These are phyloP conservation scores for Vigna unguiculata DNA, from an alignment of 306 rosid genomes.

Conservation along the genomic window DNA sequence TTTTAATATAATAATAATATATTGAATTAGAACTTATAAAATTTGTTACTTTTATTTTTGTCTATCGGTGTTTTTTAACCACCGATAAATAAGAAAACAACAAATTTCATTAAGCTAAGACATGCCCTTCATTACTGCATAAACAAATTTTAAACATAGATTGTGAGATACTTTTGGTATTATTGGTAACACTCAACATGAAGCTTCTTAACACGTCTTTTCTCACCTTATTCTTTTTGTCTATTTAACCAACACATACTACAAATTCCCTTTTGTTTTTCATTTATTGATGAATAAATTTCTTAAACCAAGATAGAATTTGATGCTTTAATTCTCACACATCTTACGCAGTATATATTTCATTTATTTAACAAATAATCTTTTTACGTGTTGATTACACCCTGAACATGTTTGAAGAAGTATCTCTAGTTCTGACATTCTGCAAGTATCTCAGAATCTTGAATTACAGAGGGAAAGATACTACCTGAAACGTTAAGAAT, in stretches of 20 bases:
- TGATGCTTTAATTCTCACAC: conserved; percentile 48
- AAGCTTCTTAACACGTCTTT: conserved; percentile 46
- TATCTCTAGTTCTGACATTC: conserved; percentile 26
- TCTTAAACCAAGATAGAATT: conserved; percentile 47
- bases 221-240: conserved; percentile 46
- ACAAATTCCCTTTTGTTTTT: conserved; percentile 39
- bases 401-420: not conserved
- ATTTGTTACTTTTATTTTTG: no score
- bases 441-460: conserved; percentile 28
- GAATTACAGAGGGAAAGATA: not conserved
- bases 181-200: conserved; percentile 35
- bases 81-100: no score
- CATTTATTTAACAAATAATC: conserved; percentile 15
- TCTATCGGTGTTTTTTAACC: no score
- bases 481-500: not conserved
- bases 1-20: no score
- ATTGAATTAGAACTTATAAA: no score
- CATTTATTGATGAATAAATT: conserved; percentile 40
- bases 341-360: conserved; percentile 25
- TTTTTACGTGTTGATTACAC: conserved; percentile 34
- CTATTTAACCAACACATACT: conserved; percentile 42
- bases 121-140: no score
- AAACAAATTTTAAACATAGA: conserved; percentile 36
- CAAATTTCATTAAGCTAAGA: no score
- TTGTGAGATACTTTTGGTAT: conserved; percentile 40